These are phyloP conservation scores for Amauroascus verrucosus DNA, from an alignment of 2,329 filamentous ascomycete genomes.

Conservation along the genomic window DNA sequence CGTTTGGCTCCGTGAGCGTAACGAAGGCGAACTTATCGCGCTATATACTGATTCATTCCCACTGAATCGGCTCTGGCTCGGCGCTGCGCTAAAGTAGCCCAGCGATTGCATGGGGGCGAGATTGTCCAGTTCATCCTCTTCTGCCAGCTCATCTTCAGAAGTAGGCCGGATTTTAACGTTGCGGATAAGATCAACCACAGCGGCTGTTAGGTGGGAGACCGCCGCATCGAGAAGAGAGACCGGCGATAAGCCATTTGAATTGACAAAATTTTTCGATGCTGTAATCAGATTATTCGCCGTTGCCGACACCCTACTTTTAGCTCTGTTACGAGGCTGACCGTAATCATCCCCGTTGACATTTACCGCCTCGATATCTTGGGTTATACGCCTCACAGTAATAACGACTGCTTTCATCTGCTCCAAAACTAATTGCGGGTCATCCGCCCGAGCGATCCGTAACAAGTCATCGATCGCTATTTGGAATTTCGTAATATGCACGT, in stretches of 20 bases:
- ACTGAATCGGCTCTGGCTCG: conserved; percentile 43
- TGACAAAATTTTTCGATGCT: conserved; percentile 81
- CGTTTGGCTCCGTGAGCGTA: conserved; percentile 27
- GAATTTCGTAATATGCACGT: conserved; percentile 88
- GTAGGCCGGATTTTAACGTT: conserved; percentile 73
- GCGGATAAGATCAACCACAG: conserved; percentile 76
- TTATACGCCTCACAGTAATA: conserved; percentile 70
- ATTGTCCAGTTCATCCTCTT: conserved; percentile 59
- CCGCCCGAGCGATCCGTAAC: conserved; percentile 61
- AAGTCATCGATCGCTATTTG: conserved; percentile 91
- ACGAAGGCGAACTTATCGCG: conserved; percentile 55
- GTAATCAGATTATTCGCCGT: conserved; percentile 95
- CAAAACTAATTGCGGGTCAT: conserved; percentile 64
- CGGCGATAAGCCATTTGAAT: conserved; percentile 72
- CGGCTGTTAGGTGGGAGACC: conserved; percentile 75
- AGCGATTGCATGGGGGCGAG: conserved; percentile 55
- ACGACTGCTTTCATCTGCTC: conserved; percentile 83
- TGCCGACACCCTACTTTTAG: conserved; percentile 75
- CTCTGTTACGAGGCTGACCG: conserved; percentile 53
- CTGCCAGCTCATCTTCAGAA: conserved; percentile 63
- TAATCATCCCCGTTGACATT: conserved; percentile 46
- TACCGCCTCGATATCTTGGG: conserved; percentile 60
- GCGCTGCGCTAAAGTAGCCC: conserved; percentile 55
- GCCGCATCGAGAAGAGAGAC: conserved; percentile 91
- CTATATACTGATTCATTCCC: conserved; percentile 65